Conservation (phyloP, 2,329 filamentous ascomycete species). For the Phaeophleospora eucalypticola region DNA sequence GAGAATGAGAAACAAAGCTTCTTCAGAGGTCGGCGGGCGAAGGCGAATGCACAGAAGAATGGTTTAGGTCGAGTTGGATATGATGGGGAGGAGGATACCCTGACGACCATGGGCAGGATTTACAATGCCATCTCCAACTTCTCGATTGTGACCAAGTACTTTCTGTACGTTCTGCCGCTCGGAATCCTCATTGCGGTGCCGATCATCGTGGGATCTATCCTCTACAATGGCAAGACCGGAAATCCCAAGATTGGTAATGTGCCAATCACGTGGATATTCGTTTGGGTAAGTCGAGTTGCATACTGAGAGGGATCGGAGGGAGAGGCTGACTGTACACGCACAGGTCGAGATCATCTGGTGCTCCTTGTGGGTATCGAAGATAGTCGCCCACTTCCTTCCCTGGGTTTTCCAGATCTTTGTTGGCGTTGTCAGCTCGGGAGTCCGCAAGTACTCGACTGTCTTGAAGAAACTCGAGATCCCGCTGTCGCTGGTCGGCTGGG, state of each 20-base stretch:
- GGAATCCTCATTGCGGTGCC: conserved; percentile 57
- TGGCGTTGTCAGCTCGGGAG: conserved; percentile 61
- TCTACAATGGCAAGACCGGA: conserved; percentile 32
- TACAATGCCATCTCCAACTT: conserved; percentile 60
- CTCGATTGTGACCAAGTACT: conserved; percentile 60
- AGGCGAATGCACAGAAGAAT: conserved; percentile 29
- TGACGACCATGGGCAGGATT: conserved; percentile 57
- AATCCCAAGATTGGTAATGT: conserved; percentile 52
- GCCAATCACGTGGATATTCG: conserved; percentile 58
- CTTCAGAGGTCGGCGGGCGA: conserved; percentile 34
- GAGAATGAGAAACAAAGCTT: conserved; percentile 37
- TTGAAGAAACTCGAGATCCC: conserved; percentile 57
- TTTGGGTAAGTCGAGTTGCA: conserved; percentile 50
- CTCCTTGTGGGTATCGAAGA: conserved; percentile 59
- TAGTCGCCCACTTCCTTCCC: conserved; percentile 56
- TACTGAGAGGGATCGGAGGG: too few relatives aligned
- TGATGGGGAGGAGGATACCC: conserved; percentile 50
- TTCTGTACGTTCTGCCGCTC: conserved; percentile 59
- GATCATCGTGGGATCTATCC: conserved; percentile 58
- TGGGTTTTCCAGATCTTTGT: conserved; percentile 57
- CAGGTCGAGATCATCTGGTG: conserved; percentile 58
- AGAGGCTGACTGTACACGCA: too few relatives aligned
- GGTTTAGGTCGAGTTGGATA: conserved; percentile 29
- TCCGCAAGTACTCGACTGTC: conserved; percentile 60
- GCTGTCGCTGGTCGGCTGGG: conserved; percentile 58